Evolutionary conservation across 2,329 filamentous ascomycete species (phyloP).

Genomic region (Talaromyces amestolkiae): DNA sequence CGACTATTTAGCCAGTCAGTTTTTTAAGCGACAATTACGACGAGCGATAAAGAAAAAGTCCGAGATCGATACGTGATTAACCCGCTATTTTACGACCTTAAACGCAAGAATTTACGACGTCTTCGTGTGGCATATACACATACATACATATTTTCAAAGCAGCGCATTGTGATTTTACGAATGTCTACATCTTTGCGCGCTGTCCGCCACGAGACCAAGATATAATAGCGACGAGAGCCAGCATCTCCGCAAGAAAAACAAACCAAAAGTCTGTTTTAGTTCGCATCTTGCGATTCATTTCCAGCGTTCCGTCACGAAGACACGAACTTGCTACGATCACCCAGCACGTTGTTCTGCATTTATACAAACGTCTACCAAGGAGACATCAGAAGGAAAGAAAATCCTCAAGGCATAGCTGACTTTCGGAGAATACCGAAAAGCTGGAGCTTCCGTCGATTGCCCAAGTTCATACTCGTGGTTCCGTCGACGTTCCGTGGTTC

Average conservation of each 20-base stretch:
- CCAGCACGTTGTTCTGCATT: background rate
- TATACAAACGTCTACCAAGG: background rate
- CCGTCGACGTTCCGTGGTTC: slow-evolving; percentile 68
- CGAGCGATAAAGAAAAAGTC: slow-evolving; percentile 7
- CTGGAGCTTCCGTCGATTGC: slow-evolving; percentile 90
- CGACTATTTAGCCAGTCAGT: background rate
- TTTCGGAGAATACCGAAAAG: slow-evolving; percentile 67
- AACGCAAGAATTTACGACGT: background rate
- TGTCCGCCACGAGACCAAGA: slow-evolving; percentile 5
- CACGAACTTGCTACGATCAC: slow-evolving; percentile 33
- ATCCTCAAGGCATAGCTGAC: background rate
- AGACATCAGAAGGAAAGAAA: background rate
- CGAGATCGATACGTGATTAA: background rate
- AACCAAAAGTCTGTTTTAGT: slow-evolving; percentile 20
- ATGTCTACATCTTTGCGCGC: background rate
- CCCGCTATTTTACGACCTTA: slow-evolving; percentile 6
- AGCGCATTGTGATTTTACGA: slow-evolving; percentile 10
- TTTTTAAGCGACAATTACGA: slow-evolving; percentile 8
- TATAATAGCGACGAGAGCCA: background rate
- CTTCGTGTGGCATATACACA: slow-evolving; percentile 9
- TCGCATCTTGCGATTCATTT: slow-evolving; percentile 18
- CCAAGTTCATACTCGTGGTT: slow-evolving; percentile 61
- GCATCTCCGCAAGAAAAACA: slow-evolving; percentile 14
- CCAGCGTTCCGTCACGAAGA: slow-evolving; percentile 33
- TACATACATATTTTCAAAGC: slow-evolving; percentile 3